Conservation (phyloP, 2,329 filamentous ascomycete species). For the Stemphylium beticola region DNA sequence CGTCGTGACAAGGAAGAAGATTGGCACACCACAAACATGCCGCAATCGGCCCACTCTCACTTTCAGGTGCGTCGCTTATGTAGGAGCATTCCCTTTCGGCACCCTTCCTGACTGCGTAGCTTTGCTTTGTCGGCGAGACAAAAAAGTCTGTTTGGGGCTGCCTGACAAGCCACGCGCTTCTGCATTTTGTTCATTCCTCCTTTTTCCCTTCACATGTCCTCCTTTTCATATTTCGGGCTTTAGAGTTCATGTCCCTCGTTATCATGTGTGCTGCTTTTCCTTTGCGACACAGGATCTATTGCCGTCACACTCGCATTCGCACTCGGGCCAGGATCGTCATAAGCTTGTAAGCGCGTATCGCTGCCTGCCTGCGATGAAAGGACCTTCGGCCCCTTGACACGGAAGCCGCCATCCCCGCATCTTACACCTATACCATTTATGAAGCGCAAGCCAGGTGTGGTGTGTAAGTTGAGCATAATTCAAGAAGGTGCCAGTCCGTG, state of each 20-base stretch:
- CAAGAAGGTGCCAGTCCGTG: no score
- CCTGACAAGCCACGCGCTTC: background rate
- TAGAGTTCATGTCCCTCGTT: slow-evolving; percentile 1
- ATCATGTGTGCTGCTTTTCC: slow-evolving; percentile 14
- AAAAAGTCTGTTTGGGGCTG: background rate
- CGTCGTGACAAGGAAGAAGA: background rate
- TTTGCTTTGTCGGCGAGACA: slow-evolving; percentile 10
- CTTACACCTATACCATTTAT: no score
- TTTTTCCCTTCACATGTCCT: background rate
- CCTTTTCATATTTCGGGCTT: background rate
- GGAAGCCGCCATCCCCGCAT: no score
- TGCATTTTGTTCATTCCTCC: slow-evolving; percentile 7
- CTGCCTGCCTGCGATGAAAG: slow-evolving; percentile 5
- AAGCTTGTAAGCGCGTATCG: slow-evolving; percentile 4
- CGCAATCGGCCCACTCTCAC: slow-evolving; percentile 1
- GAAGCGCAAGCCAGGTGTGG: no score
- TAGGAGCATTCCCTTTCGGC: background rate
- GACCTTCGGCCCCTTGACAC: background rate
- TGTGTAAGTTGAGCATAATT: no score
- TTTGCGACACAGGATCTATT: slow-evolving; percentile 13
- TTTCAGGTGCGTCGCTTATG: slow-evolving; percentile 5
- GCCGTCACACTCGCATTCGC: slow-evolving; percentile 17
- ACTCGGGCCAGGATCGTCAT: background rate
- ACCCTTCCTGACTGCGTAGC: background rate
- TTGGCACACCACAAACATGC: background rate